Evolutionary conservation across 352 stramenopile genomes (phyloP), one percentile per base, ranked within the genome.

Genomic region (Phytophthora pseudosyringae): DNA sequence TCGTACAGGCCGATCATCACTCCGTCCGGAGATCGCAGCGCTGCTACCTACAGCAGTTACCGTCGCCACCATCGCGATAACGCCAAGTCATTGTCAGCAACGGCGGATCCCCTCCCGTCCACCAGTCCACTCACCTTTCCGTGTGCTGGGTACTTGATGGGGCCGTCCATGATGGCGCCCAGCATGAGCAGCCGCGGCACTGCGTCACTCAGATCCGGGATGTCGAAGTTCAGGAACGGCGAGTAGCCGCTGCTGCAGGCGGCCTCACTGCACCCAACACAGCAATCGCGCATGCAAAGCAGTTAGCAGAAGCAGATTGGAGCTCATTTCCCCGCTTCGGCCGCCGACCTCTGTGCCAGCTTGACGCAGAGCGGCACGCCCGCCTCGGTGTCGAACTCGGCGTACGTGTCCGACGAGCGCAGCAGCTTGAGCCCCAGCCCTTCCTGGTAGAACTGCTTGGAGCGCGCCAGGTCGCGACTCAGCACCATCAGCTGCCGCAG

Each of bases 1-100:
- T 97, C 89, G 65, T 97, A 97, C 25, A 97, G 77, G 4, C 91
- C 91, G 54, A 97, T 96, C 91, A 97, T 97, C 50, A 96, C 86
- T 40, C 91, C 91, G 64, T 97, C 91, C 0, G 91, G 91, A 21
- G 86, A 96, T 18, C 91, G 91, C 35, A 97, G 44, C 13, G 88
- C 85, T 11, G 90, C 91, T 36, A 97, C 84, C 83, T 95, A 59
- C 31, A 66, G 26, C 26, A 54, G 44, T 29, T 13, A 51, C 26
- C 41, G 28, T 21, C 21, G 21, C 21, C 25, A 41, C 4, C 43
- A 67, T 15, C 18, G 13, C 11, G 7, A 52, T 29, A 47, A 53
- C 26, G 49, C 13, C 36, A 33, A 38, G 31, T 10, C n/a, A 25
- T 35, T 36, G 25, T 39, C 49, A 60, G 35, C 7, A 35, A 55